phyloP scores from a whole-genome alignment of 176 grass and related monocot species.

The Areca catechu region DNA sequence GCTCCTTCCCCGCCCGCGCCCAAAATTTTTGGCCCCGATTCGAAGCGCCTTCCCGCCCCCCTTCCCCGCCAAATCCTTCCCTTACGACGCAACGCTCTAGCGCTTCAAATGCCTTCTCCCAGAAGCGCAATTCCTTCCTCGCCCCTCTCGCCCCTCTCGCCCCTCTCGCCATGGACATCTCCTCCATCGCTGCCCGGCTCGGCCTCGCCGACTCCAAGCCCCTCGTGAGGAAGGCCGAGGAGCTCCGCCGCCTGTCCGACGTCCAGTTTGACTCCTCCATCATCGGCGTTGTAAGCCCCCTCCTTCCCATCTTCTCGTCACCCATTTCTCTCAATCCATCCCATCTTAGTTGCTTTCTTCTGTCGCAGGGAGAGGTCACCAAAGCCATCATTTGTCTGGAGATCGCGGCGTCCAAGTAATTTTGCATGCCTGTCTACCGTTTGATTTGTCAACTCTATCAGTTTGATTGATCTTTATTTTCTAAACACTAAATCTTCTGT shows the following conservation, averaged over 20 bases:
- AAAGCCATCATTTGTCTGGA: conserved; percentile 95
- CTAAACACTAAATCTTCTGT: not conserved
- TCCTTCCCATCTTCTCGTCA: not conserved
- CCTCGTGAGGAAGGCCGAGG: conserved; percentile 74
- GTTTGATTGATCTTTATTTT: not conserved
- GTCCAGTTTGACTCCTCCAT: conserved; percentile 79
- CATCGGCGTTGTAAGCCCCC: conserved; percentile 49
- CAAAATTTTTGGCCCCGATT: too few species aligned
- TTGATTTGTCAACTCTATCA: conserved; percentile 17
- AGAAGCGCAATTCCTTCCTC: not conserved
- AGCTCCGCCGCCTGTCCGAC: conserved; percentile 82
- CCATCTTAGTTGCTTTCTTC: not conserved
- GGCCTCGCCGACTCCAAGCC: conserved; percentile 45
- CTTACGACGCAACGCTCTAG: too few species aligned
- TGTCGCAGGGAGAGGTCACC: conserved; percentile 72
- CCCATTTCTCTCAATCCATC: not conserved
- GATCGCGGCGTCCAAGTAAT: conserved; percentile 72
- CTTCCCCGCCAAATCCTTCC: too few species aligned
- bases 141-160: conserved; percentile 1
- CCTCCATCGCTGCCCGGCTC: conserved; percentile 54
- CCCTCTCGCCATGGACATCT: conserved; percentile 61
- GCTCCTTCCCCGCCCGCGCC: too few species aligned
- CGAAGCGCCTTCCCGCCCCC: too few species aligned
- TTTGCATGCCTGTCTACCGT: conserved; percentile 15
- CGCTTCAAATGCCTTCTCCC: too few species aligned